A percentile compares a stretch with the other conserved stretches of the same genome.
Conservation (phyloP, 192 early-diverging fungal species). For the Jimgerdemannia lactiflua region DNA sequence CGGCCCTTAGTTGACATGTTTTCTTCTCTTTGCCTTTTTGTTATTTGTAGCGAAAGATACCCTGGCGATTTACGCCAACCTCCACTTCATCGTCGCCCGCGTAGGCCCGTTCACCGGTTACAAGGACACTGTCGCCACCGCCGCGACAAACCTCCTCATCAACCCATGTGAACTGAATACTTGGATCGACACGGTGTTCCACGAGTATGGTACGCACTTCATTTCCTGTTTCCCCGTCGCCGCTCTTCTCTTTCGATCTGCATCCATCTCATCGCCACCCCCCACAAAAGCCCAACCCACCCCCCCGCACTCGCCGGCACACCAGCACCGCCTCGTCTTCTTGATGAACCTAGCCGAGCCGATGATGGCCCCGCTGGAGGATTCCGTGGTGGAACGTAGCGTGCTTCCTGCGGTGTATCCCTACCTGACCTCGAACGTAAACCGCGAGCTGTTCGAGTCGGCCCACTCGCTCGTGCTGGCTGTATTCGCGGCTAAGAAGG, state of each 20-base stretch:
- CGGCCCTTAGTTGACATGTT: too few relatives aligned
- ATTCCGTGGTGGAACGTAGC: conserved; percentile 37
- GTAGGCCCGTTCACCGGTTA: conserved; percentile 37
- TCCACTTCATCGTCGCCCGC: conserved; percentile 45
- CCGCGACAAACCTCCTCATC: conserved; percentile 30
- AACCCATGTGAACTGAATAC: conserved; percentile 11
- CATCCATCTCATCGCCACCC: background rate
- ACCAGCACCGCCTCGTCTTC: conserved; percentile 39
- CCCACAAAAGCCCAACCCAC: conserved; percentile 1
- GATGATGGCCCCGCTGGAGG: conserved; percentile 39
- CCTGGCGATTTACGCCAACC: conserved; percentile 41
- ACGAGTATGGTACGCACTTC: conserved; percentile 15
- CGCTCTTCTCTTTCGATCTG: background rate
- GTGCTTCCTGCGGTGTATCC: conserved; percentile 45
- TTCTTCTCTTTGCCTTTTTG: too few relatives aligned
- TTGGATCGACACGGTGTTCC: conserved; percentile 15
- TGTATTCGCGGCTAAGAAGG: conserved; percentile 43
- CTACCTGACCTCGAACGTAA: conserved; percentile 27
- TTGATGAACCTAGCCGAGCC: conserved; percentile 48
- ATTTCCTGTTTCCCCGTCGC: background rate
- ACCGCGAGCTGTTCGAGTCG: conserved; percentile 47
- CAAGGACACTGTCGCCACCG: conserved; percentile 41
- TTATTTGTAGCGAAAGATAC: conserved; percentile 10
- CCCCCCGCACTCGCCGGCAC: conserved; percentile 3
- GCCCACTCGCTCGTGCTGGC: conserved; percentile 45